Base-by-base conservation (phyloP, 2,329 filamentous ascomycete genomes). In the Fusarium sp. region DNA sequence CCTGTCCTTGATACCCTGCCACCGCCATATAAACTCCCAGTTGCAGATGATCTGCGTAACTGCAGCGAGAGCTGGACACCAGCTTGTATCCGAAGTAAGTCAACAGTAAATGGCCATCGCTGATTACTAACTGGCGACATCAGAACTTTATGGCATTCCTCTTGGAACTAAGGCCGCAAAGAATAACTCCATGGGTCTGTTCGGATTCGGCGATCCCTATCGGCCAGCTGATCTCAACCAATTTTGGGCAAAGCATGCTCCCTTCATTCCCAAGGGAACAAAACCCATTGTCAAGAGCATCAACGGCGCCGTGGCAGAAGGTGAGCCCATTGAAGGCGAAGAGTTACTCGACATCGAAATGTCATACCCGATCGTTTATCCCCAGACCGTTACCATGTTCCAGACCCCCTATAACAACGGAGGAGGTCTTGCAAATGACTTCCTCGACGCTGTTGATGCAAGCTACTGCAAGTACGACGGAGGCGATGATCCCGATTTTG, bases 391-490 rank as follows among this genome's bases (percentile, higher is more conserved):
- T 2, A 63, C 61, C 0, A 63, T 63, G 42, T 63, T 63, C 24
- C 61, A 63, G n/a, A n/a, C 35, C 0, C 6, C 41, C 3, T 63
- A 48, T 6, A 63, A 5, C 20, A 63, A 11, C 20, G 14, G 3
- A 0, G 61, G 61, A 4, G 61, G 61, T 20, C 5, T 60, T 22
- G 18, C 58, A 4, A 49, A 63, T 38, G 61, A 63, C 22, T 63
- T 63, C 4, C 42, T 63, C 11, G 54, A 42, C 7, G 54, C 61
- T 7, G 54, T 63, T 2, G 61, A 63, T 6, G 42, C 28, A 3
- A 63, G 61, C n/a, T 63, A 63, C n/a, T 63, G 61, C 20, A 63
- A 61, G n/a, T 63, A 61, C 3, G 61, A 63, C 3, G 61, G 61
- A 5, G 61, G 61, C 1, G 31, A 61, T 13, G 61, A 61, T 15